Conservation (phyloP, 2,329 filamentous ascomycete genomes). For the Pseudonectria foliicola region DNA sequence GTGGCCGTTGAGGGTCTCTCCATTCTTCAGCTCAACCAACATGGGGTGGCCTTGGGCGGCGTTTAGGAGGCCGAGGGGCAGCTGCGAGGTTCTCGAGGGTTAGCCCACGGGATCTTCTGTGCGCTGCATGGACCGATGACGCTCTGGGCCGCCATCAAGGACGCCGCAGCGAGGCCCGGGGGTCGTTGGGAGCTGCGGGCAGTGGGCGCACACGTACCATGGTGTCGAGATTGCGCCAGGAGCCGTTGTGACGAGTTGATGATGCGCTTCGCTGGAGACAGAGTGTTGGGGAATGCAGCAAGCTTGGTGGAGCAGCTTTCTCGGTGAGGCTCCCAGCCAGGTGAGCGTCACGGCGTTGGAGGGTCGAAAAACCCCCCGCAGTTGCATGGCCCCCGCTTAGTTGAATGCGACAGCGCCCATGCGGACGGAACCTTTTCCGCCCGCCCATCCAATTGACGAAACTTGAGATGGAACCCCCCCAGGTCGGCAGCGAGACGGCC, state of each 20-base stretch:
- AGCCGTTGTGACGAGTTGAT: conserved; percentile 13
- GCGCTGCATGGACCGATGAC: conserved; percentile 3
- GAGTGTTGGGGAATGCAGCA: conserved; percentile 13
- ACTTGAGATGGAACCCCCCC: neutral
- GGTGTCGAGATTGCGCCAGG: conserved; percentile 14
- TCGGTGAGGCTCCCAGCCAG: conserved; percentile 19
- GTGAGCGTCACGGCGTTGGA: conserved; percentile 8
- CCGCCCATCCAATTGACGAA: conserved; percentile 2
- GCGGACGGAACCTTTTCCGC: conserved; percentile 11
- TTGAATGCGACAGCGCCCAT: conserved; percentile 1
- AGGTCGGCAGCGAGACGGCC: neutral
- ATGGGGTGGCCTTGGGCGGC: conserved; percentile 97
- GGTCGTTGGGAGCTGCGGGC: neutral
- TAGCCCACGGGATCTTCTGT: conserved; percentile 18
- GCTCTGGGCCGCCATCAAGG: neutral
- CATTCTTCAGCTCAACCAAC: conserved; percentile 95
- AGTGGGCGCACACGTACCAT: conserved; percentile 16
- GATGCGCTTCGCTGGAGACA: conserved; percentile 12
- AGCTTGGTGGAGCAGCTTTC: conserved; percentile 20
- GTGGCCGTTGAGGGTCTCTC: conserved; percentile 94
- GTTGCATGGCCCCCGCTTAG: conserved; percentile 21
- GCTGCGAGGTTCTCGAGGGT: conserved; percentile 32
- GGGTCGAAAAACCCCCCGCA: conserved; percentile 6
- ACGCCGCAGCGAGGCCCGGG: neutral
- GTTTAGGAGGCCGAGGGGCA: conserved; percentile 77